Conservation (phyloP, 192 early-diverging fungal species). For the Polychytrium aggregatum region DNA sequence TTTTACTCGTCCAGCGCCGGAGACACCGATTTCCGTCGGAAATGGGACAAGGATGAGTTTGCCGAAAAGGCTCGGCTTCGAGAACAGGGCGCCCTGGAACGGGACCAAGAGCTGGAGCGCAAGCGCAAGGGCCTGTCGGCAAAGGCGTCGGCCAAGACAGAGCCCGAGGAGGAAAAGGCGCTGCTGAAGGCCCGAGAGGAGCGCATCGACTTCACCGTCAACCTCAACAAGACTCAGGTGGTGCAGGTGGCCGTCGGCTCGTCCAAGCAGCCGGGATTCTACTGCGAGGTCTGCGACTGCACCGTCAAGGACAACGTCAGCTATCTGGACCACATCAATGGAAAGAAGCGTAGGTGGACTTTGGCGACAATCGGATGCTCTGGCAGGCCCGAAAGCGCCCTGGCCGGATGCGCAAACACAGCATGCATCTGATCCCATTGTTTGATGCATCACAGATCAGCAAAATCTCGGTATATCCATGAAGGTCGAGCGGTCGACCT, state of each 20-base stretch:
- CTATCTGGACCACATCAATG: slow-evolving; percentile 89
- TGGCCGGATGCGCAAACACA: not conserved
- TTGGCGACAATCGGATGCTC: not conserved
- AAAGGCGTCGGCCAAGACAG: not conserved
- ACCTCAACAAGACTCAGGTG: slow-evolving; percentile 73
- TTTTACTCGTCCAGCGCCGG: no score
- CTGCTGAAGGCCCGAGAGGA: slow-evolving; percentile 47
- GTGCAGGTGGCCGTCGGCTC: slow-evolving; percentile 47
- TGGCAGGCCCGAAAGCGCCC: not conserved
- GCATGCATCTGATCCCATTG: not conserved
- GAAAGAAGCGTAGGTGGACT: slow-evolving; percentile 57
- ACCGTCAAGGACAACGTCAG: slow-evolving; percentile 81
- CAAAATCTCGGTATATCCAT: slow-evolving; percentile 67
- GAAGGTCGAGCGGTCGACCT: slow-evolving; percentile 67
- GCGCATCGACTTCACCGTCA: slow-evolving; percentile 55
- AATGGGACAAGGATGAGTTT: slow-evolving; percentile 67
- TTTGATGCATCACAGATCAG: slow-evolving; percentile 46
- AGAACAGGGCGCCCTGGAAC: slow-evolving; percentile 14
- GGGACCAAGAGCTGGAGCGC: slow-evolving; percentile 30
- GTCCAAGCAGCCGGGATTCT: slow-evolving; percentile 76
- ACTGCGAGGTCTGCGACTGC: slow-evolving; percentile 80
- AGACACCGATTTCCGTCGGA: slow-evolving; percentile 38
- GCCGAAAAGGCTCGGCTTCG: slow-evolving; percentile 54
- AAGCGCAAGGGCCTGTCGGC: slow-evolving; percentile 19
- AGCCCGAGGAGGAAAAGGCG: slow-evolving; percentile 4